A percentile compares a stretch with the other conserved stretches of the same genome.
phyloP scores from a whole-genome alignment of 163 green algal species.

The Scenedesmus sp. region DNA sequence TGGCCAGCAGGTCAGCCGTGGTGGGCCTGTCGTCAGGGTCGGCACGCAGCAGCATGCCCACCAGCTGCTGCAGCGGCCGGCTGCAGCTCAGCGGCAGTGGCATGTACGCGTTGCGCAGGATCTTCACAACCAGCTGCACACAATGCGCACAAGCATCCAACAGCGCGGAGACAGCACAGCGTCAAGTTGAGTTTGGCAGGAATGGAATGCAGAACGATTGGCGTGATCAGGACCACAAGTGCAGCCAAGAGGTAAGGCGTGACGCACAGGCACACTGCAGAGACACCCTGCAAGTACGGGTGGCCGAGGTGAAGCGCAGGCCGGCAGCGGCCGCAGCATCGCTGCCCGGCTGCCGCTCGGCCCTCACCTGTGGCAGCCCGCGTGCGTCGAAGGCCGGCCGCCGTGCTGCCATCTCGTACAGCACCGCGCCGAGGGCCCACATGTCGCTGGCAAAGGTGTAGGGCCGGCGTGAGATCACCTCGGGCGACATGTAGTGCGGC shows the following conservation, averaged over 20 bases:
- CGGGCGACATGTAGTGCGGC: conserved; percentile 90
- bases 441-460: conserved; percentile 91
- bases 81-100: conserved; percentile 67
- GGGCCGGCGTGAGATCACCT: conserved; percentile 86
- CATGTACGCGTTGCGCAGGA: conserved; percentile 73
- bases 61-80: conserved; percentile 66
- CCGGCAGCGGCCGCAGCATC: neutral
- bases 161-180: neutral
- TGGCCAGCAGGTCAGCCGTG: conserved; percentile 57
- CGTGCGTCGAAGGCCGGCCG: conserved; percentile 85
- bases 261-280: no score
- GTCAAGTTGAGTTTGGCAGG: no score
- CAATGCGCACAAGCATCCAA: neutral
- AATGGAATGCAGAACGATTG: no score
- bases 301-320: no score
- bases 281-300: no score
- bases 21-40: conserved; percentile 71
- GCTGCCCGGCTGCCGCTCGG: neutral
- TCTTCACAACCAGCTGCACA: conserved; percentile 66
- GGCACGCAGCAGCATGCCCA: conserved; percentile 65
- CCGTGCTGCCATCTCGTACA: conserved; percentile 92
- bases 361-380: conserved; percentile 67
- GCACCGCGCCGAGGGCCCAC: conserved; percentile 91
- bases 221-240: no score
- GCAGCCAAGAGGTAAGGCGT: no score